Evolutionary conservation across 208 protist species (phyloP), one percentile per base, ranked within the genome.

Genomic region (Naegleria fowleri): DNA sequence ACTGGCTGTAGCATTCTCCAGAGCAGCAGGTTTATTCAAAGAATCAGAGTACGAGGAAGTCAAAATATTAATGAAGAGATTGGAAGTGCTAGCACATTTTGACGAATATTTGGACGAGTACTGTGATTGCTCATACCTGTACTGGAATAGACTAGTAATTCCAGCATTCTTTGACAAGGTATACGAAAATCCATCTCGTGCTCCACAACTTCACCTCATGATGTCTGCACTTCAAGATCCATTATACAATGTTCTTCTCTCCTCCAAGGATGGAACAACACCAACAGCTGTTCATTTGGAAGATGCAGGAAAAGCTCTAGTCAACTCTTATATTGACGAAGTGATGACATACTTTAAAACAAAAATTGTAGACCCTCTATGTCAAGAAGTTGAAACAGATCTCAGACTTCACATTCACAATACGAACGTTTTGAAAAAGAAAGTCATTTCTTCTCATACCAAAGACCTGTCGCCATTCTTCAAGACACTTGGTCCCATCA

Each of bases 341-440:
- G 92, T 96, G n/a, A 91, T 93, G 13, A 90, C 93, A n/a, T 93
- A 92, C 25, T 48, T 97, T 5, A 90, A 92, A 33, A 92, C 93
- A 25, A 90, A 95, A 79, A 41, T 97, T 33, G 91, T 97, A 75
- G 90, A 95, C 16, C 94, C 95, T n/a, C 92, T 97, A 29, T 96
- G 96, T 92, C 93, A 93, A 59, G 97, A 98, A 58, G 96, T 99
- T 84, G 98, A 98, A 93, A 97, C 97, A 79, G 96, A 98, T 92
- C 94, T 99, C 5, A 94, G 98, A 29, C 91, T 99, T 0, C 94
- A 96, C 92, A 97, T 97, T 51, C 98, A 99, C 91, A 94, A 95
- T 11, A 94, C 92, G 1, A 94, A 97, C 39, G 5, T 33, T 11
- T 15, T 67, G 7, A 59, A 84, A 22, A 38, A 11, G 15, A 55